phyloP scores from a whole-genome alignment of 768 basidiomycete species.

The Mycena belliarum region DNA sequence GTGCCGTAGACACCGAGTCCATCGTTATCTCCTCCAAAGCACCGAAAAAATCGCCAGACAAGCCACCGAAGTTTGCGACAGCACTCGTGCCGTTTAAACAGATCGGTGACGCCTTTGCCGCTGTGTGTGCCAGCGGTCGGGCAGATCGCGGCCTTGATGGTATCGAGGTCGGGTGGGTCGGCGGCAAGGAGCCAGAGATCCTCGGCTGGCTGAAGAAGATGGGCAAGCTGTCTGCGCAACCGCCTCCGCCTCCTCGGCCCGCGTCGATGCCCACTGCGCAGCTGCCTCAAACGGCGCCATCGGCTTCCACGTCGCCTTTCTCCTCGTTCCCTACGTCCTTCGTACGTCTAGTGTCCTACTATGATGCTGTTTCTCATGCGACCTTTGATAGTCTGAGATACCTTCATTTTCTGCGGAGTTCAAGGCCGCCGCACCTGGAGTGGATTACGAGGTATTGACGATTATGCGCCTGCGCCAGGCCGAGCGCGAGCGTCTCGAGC shows the following conservation, averaged over 20 bases:
- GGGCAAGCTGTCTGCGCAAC: conserved; percentile 55
- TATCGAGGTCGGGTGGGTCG: conserved; percentile 75
- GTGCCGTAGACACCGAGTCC: conserved; percentile 59
- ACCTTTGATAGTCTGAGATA: conserved; percentile 27
- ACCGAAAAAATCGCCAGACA: conserved; percentile 54
- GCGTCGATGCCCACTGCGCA: conserved; percentile 21
- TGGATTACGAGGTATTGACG: conserved; percentile 81
- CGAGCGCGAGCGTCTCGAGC: conserved; percentile 73
- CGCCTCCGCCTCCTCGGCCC: conserved; percentile 17
- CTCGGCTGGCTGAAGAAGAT: conserved; percentile 72
- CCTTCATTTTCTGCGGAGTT: conserved; percentile 22
- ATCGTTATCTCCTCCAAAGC: conserved; percentile 71
- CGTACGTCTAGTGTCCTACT: conserved; percentile 35
- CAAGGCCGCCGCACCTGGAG: conserved; percentile 36
- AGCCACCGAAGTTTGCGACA: conserved; percentile 64
- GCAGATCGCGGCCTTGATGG: conserved; percentile 55
- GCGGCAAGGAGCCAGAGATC: conserved; percentile 71
- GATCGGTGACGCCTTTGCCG: conserved; percentile 75
- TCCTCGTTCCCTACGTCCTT: conserved; percentile 66
- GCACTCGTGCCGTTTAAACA: conserved; percentile 78
- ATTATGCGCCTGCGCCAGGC: conserved; percentile 81
- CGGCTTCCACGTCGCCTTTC: conserved; percentile 38
- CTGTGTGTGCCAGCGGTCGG: conserved; percentile 60
- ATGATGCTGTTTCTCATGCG: conserved; percentile 10
- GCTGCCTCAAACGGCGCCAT: conserved; percentile 34